Percentiles rank a stretch among this genome's conserved stretches.
These are phyloP conservation scores for Myxozyma kluyveri DNA, from an alignment of 805 yeast genomes.

Conservation along the genomic window DNA sequence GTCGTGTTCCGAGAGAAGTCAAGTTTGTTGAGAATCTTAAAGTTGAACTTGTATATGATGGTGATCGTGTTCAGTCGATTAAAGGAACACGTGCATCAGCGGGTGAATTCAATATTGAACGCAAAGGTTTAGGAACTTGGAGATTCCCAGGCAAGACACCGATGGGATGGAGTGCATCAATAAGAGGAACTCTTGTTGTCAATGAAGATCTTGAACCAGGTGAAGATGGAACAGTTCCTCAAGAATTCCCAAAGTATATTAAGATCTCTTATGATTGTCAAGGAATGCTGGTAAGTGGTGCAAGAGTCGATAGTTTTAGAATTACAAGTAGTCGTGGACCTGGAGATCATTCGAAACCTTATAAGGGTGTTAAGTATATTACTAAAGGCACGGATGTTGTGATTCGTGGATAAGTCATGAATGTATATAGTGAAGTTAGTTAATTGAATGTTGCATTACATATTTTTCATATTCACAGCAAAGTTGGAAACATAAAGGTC, in stretches of 20 bases:
- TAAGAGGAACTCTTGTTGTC: slow-evolving; percentile 57
- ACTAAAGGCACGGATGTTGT: slow-evolving; percentile 62
- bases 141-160: slow-evolving; percentile 55
- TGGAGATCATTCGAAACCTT: slow-evolving; percentile 66
- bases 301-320: slow-evolving; percentile 63
- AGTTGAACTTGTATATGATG: slow-evolving; percentile 43
- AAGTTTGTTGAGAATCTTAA: slow-evolving; percentile 49
- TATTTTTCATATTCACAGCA: too few relatives aligned
- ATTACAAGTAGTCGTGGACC: slow-evolving; percentile 55
- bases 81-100: slow-evolving; percentile 64
- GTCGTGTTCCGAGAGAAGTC: slow-evolving; percentile 47
- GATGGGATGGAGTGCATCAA: slow-evolving; percentile 64
- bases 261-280: slow-evolving; percentile 55
- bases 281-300: slow-evolving; percentile 74
- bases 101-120: slow-evolving; percentile 66
- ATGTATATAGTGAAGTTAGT: too few relatives aligned
- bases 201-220: slow-evolving; percentile 32
- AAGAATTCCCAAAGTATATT: slow-evolving; percentile 46
- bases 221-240: slow-evolving; percentile 23
- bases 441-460: too few relatives aligned
- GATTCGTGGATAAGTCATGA: slow-evolving; percentile 39
- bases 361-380: slow-evolving; percentile 84
- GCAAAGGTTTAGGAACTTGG: slow-evolving; percentile 63
- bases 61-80: slow-evolving; percentile 38
- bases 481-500: too few relatives aligned